A percentile compares a stretch with the other conserved stretches of the same genome.
Conservation (phyloP, 345 rosid species). For the Euclidium syriacum region DNA sequence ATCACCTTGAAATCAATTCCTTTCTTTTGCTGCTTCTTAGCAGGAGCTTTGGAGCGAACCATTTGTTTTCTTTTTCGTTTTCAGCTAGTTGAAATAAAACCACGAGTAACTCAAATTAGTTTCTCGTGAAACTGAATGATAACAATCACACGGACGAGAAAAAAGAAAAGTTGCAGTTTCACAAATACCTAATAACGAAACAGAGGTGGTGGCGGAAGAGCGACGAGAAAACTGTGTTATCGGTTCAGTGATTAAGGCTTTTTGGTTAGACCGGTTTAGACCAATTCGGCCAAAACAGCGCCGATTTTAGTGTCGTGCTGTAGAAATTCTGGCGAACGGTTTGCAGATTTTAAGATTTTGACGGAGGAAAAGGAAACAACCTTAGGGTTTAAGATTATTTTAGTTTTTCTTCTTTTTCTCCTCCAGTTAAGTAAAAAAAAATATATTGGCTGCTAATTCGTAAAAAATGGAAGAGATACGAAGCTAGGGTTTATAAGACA, state of each 20-base stretch:
- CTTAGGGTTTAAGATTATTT: constrained; percentile 6
- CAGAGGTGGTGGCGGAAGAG: constrained; percentile 17
- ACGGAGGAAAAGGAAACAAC: not conserved
- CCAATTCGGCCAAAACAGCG: not conserved
- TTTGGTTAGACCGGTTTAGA: not conserved
- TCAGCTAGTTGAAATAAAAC: not conserved
- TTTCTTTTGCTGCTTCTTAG: constrained; percentile 79
- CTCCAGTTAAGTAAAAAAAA: too few species aligned
- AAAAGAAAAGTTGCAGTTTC: not conserved
- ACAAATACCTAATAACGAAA: constrained; percentile 13
- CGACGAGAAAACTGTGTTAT: not conserved
- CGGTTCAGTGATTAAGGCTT: not conserved
- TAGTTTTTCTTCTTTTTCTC: too few species aligned
- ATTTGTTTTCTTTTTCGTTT: constrained; percentile 22
- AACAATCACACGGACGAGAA: not conserved
- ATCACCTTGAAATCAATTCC: constrained; percentile 77
- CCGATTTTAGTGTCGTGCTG: not conserved
- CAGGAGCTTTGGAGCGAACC: constrained; percentile 55
- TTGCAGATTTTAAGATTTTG: not conserved
- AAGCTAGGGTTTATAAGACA: too few species aligned
- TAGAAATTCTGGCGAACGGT: not conserved
- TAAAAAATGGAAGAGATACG: too few species aligned
- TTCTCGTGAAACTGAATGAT: not conserved
- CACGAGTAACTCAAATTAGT: not conserved
- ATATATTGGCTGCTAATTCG: too few species aligned